These are phyloP conservation scores for Podila epigama DNA, from an alignment of 192 early-diverging fungal genomes.

Conservation along the genomic window DNA sequence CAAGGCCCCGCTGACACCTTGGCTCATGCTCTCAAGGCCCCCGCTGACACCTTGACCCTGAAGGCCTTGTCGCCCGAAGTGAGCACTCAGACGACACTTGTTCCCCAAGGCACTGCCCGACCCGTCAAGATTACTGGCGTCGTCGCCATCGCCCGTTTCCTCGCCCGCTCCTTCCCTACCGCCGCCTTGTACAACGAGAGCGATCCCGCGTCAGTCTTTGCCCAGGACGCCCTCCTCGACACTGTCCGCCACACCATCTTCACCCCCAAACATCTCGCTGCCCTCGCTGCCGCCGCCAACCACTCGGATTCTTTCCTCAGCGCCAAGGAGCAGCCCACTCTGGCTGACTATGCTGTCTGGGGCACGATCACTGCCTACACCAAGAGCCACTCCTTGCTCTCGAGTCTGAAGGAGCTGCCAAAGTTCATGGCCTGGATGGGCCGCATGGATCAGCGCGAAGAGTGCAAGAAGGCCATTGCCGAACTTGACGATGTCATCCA, in stretches of 20 bases:
- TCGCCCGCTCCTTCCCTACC: constrained; percentile 23
- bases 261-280: constrained; percentile 45
- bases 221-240: constrained; percentile 42
- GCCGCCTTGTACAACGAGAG: constrained; percentile 30
- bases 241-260: constrained; percentile 39
- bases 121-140: constrained; percentile 30
- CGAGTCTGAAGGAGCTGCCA: constrained; percentile 35
- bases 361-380: constrained; percentile 46
- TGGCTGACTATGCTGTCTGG: constrained; percentile 52
- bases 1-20: constrained; percentile 9
- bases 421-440: constrained; percentile 35
- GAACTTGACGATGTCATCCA: constrained; percentile 28
- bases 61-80: constrained; percentile 15
- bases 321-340: constrained; percentile 29
- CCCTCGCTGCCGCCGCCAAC: constrained; percentile 45
- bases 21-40: constrained; percentile 12
- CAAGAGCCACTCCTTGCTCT: constrained; percentile 35
- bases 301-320: constrained; percentile 28
- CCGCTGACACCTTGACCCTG: constrained; percentile 10
- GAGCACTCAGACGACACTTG: constrained; percentile 12
- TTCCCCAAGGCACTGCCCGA: neutral
- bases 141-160: constrained; percentile 38
- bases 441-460: constrained; percentile 31
- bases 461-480: constrained; percentile 30
- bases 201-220: constrained; percentile 2